Base-by-base conservation (phyloP, 1,284 basidiomycete genomes). In the Afroboletus lepidellus region DNA sequence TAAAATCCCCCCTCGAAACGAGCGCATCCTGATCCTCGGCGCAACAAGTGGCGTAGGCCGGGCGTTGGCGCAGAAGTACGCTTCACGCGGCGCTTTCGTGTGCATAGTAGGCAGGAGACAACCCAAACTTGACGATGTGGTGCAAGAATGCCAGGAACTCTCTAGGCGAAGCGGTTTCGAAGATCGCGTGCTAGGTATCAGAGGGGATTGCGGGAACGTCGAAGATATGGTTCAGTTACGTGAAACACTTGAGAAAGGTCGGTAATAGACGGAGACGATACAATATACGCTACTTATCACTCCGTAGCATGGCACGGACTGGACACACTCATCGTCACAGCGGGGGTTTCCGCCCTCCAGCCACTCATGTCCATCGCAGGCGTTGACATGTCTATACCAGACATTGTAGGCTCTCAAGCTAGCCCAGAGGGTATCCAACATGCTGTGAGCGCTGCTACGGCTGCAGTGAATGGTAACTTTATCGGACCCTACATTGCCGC, bases 41-140 rank as follows among this genome's bases (percentile, higher is more conserved):
- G 91, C 87, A 2, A 87, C 88, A 8, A 86, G 84, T 39, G 92
- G 94, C 0, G 84, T 95, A n/a, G 94, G 94, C 3, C 78, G 81
- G 48, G 77, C 79, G 3, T 76, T 94, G 20, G 91, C 92, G 1
- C 72, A 78, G 15, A 75, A 80, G 53, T 96, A 96, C 62, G 85
- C 89, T 4, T 67, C 73, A 46, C 76, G 90, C 20, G 92, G 92
- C 9, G 90, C 91, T 5, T 75, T 74, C 42, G 77, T 95, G 11
- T 91, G 87, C 65, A 66, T 95, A 4, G 85, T 94, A 18, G 92
- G 89, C 1, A 77, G 94, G 25, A 76, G 89, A 48, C 69, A 72
- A 25, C 73, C 72, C 1, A 77, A 79, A 29, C 66, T 96, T 2
- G 74, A 81, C 8, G 74, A 74, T 21, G 89, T 92, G 6, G 76